A percentile compares a stretch with the other conserved stretches of the same genome.
phyloP scores from a whole-genome alignment of 129 eudicot species.

The Helianthus tuberosus region DNA sequence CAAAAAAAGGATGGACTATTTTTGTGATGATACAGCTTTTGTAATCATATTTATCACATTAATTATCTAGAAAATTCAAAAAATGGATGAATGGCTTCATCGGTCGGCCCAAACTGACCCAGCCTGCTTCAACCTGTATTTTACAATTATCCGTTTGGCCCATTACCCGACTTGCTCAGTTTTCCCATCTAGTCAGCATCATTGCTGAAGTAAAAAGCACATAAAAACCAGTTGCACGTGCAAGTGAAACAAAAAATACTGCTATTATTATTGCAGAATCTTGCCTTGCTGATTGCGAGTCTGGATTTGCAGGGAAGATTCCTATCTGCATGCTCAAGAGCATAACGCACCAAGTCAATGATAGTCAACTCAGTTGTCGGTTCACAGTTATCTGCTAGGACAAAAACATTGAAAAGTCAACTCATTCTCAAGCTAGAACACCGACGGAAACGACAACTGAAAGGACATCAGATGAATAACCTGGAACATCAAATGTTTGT shows the following conservation, averaged over 20 bases:
- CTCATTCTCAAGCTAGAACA: background rate
- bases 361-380: conserved; percentile 47
- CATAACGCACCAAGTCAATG: conserved; percentile 60
- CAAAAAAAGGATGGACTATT: no score
- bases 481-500: conserved; percentile 88
- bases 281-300: conserved; percentile 36
- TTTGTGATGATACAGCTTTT: background rate
- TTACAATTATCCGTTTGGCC: background rate
- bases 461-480: conserved; percentile 31
- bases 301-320: conserved; percentile 57
- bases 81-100: background rate
- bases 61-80: background rate
- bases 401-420: background rate
- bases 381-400: conserved; percentile 56
- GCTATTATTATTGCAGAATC: background rate
- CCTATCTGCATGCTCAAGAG: conserved; percentile 88
- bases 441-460: background rate
- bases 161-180: background rate
- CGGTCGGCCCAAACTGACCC: background rate
- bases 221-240: background rate
- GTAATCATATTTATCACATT: background rate
- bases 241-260: background rate
- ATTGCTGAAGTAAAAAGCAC: background rate
- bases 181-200: conserved; percentile 2
- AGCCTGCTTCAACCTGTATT: background rate